Conservation (phyloP, 2,329 filamentous ascomycete species). For the Claviceps pusilla region DNA sequence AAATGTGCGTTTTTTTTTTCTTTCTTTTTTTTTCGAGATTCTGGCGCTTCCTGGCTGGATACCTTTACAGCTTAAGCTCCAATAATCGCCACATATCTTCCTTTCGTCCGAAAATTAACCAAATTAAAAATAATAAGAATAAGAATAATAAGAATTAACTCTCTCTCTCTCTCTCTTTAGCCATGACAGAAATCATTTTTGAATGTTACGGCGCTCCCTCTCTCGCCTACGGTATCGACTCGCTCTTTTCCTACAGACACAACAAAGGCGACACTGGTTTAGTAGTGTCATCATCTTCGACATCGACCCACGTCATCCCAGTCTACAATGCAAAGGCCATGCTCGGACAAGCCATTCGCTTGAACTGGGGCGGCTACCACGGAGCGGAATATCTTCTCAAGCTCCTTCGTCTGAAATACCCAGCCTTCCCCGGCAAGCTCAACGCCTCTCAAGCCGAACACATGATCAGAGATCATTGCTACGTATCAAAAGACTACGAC, state of each 20-base stretch:
- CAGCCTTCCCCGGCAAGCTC: conserved; percentile 72
- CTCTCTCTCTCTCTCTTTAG: conserved; percentile 26
- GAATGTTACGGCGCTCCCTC: conserved; percentile 88
- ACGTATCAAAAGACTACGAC: conserved; percentile 74
- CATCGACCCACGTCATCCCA: conserved; percentile 87
- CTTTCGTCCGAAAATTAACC: too few relatives aligned
- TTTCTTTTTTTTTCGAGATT: not conserved
- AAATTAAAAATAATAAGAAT: too few relatives aligned
- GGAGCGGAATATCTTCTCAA: conserved; percentile 83
- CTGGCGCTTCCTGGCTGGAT: too few relatives aligned
- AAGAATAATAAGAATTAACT: too few relatives aligned
- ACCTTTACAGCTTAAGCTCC: too few relatives aligned
- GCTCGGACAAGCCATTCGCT: conserved; percentile 66
- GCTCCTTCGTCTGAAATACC: conserved; percentile 81
- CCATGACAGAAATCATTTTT: conserved; percentile 94
- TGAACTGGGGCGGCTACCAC: conserved; percentile 92
- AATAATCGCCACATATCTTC: too few relatives aligned
- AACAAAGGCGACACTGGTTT: conserved; percentile 80
- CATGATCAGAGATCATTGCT: conserved; percentile 78
- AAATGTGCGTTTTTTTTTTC: conserved; percentile 48
- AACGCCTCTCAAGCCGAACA: conserved; percentile 76
- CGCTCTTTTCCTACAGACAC: conserved; percentile 86
- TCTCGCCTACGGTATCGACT: conserved; percentile 87
- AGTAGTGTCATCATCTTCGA: conserved; percentile 83
- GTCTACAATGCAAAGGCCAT: conserved; percentile 77